Evolutionary conservation across 129 eudicot species (phyloP), one percentile per base, ranked within the genome.

Genomic region (Rutidosis leptorrhynchoides): DNA sequence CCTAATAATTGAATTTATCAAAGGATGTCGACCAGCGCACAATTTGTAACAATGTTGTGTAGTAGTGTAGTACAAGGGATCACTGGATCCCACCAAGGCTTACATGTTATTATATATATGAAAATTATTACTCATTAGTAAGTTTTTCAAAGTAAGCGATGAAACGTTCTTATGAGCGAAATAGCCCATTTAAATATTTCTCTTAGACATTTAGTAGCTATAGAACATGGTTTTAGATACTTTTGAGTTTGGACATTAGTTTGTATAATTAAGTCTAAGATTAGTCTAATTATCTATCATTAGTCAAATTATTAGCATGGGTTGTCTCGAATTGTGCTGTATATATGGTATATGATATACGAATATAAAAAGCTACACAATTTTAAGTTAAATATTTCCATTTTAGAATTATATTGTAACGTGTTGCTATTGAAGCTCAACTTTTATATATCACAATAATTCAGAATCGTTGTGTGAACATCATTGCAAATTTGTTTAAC

Each of bases 401-500:
- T 19, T 62, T 61, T 62, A 45, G 67, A 5, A 37, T n/a, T 62
- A 62, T 62, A 30, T 1, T 62, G 11, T 37, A 40, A 14, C 29
- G 15, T 63, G 54, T 40, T 40, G 17, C 33, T 14, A 37, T 23
- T 63, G 49, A 61, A 61, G 33, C 10, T 10, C 12, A 16, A 40
- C 0, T 9, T 42, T n/a, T 17, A 2, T 48, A 6, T 46, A 15
- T 16, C 6, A 48, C 22, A 17, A 46, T 57, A 45, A 67, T 58
- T 23, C 91, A 90, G 95, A 90, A 90, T 42, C 84, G 97, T 33
- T 90, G 97, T 64, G 95, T 87, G 40, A 90, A 90, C 82, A 90
- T 90, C 80, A 90, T 90, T 12, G 97, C 95, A 65, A 81, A 85
- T 48, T 80, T 90, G 1, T 87, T 90, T 54, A 87, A 90, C 33